Evolutionary conservation across 1,139 yeast genomes (phyloP), one percentile per base, ranked within the genome.

Genomic region (Kurtzmaniella quercitrusa): DNA sequence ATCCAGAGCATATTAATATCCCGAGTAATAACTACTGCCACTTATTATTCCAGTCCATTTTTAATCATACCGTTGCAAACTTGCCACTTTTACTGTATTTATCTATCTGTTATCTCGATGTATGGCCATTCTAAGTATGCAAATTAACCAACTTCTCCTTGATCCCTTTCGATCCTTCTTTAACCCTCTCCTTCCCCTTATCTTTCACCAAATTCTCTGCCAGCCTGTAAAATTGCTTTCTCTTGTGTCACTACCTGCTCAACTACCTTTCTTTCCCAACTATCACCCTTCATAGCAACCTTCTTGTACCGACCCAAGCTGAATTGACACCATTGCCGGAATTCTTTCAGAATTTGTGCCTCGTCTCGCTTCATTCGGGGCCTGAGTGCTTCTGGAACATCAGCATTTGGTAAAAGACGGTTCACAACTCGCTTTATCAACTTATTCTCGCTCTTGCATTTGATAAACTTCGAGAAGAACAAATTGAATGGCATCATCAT

Each of bases 401-500:
- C 14, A 6, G 36, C 43, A 18, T 46, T 41, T 10, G 50, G 52
- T 34, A 52, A 48, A 41, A 50, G 46, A 12, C 48, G 40, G 15
- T 50, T 50, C 15, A 43, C 45, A 3, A 60, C 44, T 21, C 61
- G 50, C 19, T 45, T 45, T 17, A 49, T 52, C 21, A 60, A 41
- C 39, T 46, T 51, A 3, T 48, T 38, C 36, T 53, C 54, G 23
- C 54, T 51, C 11, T 46, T 39, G 25, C 48, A 45, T 14, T 44
- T 46, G 15, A 44, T 41, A 33, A 55, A 41, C 25, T 52, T 52
- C 38, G 45, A 43, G 41, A 45, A 50, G 49, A 67, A 67, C 3
- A 57, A 34, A 14, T 53, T 55, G 46, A 54, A 61, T 3, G 66
- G 65, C 48, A 66, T 52, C 11, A 50, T 46, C 8, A 66, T 37